A percentile compares a stretch with the other conserved stretches of the same genome.
Evolutionary conservation across 176 grass and related monocot genomes (phyloP).

Genomic region (Phragmites australis): DNA sequence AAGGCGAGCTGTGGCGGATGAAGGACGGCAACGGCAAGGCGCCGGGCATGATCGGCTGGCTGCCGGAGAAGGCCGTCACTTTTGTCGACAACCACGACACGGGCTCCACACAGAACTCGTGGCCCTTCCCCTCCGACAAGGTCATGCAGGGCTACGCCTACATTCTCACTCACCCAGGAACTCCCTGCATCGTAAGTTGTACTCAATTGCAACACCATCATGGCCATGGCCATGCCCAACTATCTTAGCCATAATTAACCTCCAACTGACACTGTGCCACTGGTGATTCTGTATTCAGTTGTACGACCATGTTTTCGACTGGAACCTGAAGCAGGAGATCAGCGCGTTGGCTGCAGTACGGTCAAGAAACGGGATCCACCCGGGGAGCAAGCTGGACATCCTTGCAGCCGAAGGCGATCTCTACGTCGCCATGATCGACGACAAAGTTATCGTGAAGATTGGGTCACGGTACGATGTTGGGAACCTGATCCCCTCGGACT

Average conservation of each 20-base stretch:
- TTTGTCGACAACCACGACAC: constrained; percentile 97
- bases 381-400: constrained; percentile 58
- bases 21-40: constrained; percentile 66
- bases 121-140: constrained; percentile 73
- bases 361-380: constrained; percentile 50
- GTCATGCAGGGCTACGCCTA: constrained; percentile 85
- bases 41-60: constrained; percentile 70
- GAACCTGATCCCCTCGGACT: constrained; percentile 70
- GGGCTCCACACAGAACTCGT: constrained; percentile 60
- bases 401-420: constrained; percentile 55
- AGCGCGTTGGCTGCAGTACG: constrained; percentile 46
- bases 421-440: constrained; percentile 65
- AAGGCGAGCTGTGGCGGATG: constrained; percentile 77
- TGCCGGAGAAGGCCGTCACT: constrained; percentile 78
- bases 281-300: constrained; percentile 42
- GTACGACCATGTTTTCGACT: constrained; percentile 80
- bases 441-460: constrained; percentile 66
- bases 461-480: constrained; percentile 60
- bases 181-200: constrained; percentile 79
- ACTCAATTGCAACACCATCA: not conserved
- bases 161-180: constrained; percentile 80
- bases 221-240: not conserved
- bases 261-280: not conserved
- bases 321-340: constrained; percentile 75
- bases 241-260: not conserved